Evolutionary conservation across 1,139 yeast genomes (phyloP).

Genomic region (Sporopachydermia cereana): DNA sequence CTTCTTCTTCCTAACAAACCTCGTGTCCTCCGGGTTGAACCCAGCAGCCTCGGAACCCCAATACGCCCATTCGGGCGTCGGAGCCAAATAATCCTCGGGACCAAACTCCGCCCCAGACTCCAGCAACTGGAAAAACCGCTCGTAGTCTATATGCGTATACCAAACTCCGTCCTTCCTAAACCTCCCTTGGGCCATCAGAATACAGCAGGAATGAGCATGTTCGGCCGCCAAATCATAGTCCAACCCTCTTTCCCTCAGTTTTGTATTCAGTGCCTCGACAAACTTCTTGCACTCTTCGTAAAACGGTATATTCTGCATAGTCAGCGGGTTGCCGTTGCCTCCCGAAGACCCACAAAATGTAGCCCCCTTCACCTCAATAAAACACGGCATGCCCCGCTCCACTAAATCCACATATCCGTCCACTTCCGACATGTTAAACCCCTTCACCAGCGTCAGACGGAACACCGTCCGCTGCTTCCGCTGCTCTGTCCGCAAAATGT

Average conservation of each 20-base stretch:
- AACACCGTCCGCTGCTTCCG: conserved; percentile 82
- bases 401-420: conserved; percentile 87
- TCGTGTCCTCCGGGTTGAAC: conserved; percentile 75
- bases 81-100: conserved; percentile 68
- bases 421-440: conserved; percentile 77
- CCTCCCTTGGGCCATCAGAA: conserved; percentile 64
- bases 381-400: conserved; percentile 69
- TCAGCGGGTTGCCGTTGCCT: conserved; percentile 76
- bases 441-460: conserved; percentile 82
- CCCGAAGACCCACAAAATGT: conserved; percentile 81
- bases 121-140: conserved; percentile 59
- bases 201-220: conserved; percentile 92
- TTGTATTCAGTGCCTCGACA: conserved; percentile 49
- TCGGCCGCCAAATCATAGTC: conserved; percentile 83
- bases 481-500: conserved; percentile 67
- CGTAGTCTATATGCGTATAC: conserved; percentile 86
- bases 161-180: conserved; percentile 64
- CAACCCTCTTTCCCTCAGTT: conserved; percentile 48
- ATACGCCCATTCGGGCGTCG: conserved; percentile 85
- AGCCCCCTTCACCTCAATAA: conserved; percentile 89
- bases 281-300: conserved; percentile 80
- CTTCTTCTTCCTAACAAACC: conserved; percentile 57
- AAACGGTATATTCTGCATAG: conserved; percentile 93
- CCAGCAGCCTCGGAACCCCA: conserved; percentile 85
- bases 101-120: conserved; percentile 52